These are phyloP conservation scores for Sechiopsis laciniata DNA, from an alignment of 306 rosid species.

Conservation along the genomic window DNA sequence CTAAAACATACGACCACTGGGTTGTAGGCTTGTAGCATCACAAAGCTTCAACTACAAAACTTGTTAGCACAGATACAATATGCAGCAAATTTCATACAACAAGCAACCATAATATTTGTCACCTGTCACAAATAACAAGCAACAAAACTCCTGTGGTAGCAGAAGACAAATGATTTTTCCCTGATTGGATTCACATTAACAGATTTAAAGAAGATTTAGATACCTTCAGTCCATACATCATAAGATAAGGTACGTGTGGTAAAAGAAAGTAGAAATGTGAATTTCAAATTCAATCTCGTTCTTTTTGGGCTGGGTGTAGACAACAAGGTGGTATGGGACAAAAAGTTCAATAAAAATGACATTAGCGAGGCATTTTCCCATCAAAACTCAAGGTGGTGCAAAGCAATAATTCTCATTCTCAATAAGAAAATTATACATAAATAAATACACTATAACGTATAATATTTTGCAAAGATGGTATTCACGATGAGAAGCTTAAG, in stretches of 20 bases:
- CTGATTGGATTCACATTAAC: not conserved
- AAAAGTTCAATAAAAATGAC: not conserved
- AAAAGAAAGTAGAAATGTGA: not conserved
- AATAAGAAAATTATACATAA: not conserved
- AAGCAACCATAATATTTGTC: not conserved
- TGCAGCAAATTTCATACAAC: conserved; percentile 1
- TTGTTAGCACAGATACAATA: not conserved
- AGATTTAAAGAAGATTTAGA: not conserved
- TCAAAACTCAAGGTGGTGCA: not conserved
- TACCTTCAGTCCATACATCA: not conserved
- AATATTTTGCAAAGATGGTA: not conserved
- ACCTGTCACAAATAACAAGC: too few species aligned
- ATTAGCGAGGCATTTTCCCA: not conserved
- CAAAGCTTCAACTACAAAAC: not conserved
- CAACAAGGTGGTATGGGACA: not conserved
- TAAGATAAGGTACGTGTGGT: not conserved
- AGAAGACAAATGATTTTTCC: not conserved
- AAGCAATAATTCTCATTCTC: not conserved
- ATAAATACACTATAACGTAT: not conserved
- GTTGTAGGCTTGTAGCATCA: not conserved
- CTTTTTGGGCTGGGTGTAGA: conserved; percentile 1
- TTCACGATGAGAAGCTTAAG: not conserved
- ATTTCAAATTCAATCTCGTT: not conserved
- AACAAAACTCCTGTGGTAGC: not conserved
- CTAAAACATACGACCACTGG: not conserved